phyloP scores from a whole-genome alignment of 2,329 filamentous ascomycete species.

The Trichophyton equinum region DNA sequence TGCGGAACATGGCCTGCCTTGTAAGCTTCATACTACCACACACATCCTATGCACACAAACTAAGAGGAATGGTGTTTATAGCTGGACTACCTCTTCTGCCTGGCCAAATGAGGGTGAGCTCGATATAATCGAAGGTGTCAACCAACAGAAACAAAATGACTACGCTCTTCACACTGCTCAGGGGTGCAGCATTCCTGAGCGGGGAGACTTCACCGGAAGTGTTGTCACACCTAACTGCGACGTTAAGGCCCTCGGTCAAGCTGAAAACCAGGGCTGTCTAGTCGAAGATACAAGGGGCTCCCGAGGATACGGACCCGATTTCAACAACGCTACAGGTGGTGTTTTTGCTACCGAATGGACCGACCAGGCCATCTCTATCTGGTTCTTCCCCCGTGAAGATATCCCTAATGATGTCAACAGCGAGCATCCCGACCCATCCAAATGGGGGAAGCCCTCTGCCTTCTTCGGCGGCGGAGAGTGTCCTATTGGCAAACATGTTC shows the following conservation, averaged over 20 bases:
- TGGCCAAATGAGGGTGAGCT: constrained; percentile 65
- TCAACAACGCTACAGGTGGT: constrained; percentile 61
- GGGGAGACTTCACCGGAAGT: constrained; percentile 37
- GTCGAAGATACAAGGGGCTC: constrained; percentile 37
- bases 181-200: constrained; percentile 46
- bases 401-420: constrained; percentile 53
- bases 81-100: constrained; percentile 48
- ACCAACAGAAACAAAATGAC: constrained; percentile 45
- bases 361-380: constrained; percentile 56
- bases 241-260: constrained; percentile 32
- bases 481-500: constrained; percentile 58
- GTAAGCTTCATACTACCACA: constrained; percentile 25
- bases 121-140: constrained; percentile 69
- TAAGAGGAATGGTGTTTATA: constrained; percentile 12
- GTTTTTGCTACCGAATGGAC: constrained; percentile 74
- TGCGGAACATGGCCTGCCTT: constrained; percentile 64
- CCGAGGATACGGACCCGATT: constrained; percentile 50
- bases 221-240: constrained; percentile 47
- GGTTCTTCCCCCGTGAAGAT: constrained; percentile 61
- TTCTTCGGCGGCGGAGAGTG: constrained; percentile 55
- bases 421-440: constrained; percentile 49
- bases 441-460: constrained; percentile 55
- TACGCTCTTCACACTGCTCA: constrained; percentile 56
- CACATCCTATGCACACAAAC: neutral
- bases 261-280: constrained; percentile 46